These are phyloP conservation scores for Suillus americanus DNA, from an alignment of 768 basidiomycete genomes.

Conservation along the genomic window DNA sequence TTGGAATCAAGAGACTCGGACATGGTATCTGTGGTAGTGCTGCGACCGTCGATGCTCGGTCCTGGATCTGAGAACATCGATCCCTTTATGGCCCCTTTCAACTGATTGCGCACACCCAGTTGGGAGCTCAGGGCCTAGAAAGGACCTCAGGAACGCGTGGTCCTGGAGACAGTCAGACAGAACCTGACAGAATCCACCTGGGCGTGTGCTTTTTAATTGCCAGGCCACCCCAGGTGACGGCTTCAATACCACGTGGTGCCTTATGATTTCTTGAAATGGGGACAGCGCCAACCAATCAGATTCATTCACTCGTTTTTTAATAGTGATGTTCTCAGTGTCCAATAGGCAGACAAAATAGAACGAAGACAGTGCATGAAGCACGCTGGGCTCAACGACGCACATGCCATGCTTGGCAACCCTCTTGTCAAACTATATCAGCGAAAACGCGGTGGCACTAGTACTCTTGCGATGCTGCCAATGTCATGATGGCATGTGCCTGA, in stretches of 20 bases:
- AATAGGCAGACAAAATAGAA: background rate
- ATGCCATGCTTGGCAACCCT: background rate
- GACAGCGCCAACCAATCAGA: background rate
- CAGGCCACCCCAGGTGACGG: conserved; percentile 9
- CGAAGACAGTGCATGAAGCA: background rate
- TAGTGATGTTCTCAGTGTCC: background rate
- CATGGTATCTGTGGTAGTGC: conserved; percentile 4
- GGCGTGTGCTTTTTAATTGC: conserved; percentile 13
- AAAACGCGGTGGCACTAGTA: background rate
- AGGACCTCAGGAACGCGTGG: no score
- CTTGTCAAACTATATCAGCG: background rate
- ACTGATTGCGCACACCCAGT: background rate
- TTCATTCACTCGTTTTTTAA: background rate
- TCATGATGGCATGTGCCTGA: background rate
- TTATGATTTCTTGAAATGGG: background rate
- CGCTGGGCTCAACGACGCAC: background rate
- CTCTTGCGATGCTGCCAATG: background rate
- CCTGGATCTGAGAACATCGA: background rate
- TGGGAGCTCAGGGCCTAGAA: background rate
- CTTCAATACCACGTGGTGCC: background rate
- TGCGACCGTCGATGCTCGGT: background rate
- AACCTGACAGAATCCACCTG: conserved; percentile 12
- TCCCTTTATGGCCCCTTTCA: background rate
- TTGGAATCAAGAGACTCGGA: conserved; percentile 25
- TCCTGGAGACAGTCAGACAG: no score